Evolutionary conservation across 805 yeast genomes (phyloP).

Genomic region (Barnettozyma populi): DNA sequence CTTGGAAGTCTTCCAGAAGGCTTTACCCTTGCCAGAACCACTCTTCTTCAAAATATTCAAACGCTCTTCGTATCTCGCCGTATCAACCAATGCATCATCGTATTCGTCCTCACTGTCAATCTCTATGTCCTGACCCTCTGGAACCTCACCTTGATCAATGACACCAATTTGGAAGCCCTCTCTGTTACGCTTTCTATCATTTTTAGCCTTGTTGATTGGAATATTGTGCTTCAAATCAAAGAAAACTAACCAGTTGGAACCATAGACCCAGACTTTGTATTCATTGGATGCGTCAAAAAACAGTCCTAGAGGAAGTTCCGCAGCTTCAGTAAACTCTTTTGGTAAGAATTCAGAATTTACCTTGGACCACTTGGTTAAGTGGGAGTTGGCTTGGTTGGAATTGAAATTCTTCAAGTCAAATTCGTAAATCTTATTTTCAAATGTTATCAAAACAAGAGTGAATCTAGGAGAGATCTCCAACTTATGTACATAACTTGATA

Average conservation of each 20-base stretch:
- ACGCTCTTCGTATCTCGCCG: slow-evolving; percentile 8
- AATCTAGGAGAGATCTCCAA: slow-evolving; percentile 46
- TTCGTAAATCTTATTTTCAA: slow-evolving; percentile 73
- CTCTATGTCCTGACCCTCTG: slow-evolving; percentile 22
- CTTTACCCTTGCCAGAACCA: slow-evolving; percentile 30
- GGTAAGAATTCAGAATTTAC: slow-evolving; percentile 74
- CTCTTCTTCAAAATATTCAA: slow-evolving; percentile 14
- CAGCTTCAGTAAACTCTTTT: slow-evolving; percentile 45
- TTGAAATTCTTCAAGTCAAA: slow-evolving; percentile 35
- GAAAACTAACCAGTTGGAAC: slow-evolving; percentile 73
- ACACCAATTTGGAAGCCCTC: slow-evolving; percentile 39
- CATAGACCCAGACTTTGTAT: slow-evolving; percentile 76
- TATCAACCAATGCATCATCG: slow-evolving; percentile 17
- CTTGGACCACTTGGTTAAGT: slow-evolving; percentile 72
- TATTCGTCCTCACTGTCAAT: slow-evolving; percentile 28
- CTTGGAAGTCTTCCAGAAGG: slow-evolving; percentile 73
- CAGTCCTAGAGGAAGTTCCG: slow-evolving; percentile 70
- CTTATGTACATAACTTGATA: slow-evolving; percentile 56
- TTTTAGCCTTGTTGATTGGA: slow-evolving; percentile 35
- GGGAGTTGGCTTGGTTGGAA: slow-evolving; percentile 12
- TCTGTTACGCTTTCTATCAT: slow-evolving; percentile 34
- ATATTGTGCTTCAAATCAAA: slow-evolving; percentile 59
- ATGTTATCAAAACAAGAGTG: slow-evolving; percentile 59
- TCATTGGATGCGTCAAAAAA: slow-evolving; percentile 41
- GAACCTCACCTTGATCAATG: slow-evolving; percentile 28